phyloP scores from a whole-genome alignment of 1,284 basidiomycete genomes.

The Cryptococcus sp. region DNA sequence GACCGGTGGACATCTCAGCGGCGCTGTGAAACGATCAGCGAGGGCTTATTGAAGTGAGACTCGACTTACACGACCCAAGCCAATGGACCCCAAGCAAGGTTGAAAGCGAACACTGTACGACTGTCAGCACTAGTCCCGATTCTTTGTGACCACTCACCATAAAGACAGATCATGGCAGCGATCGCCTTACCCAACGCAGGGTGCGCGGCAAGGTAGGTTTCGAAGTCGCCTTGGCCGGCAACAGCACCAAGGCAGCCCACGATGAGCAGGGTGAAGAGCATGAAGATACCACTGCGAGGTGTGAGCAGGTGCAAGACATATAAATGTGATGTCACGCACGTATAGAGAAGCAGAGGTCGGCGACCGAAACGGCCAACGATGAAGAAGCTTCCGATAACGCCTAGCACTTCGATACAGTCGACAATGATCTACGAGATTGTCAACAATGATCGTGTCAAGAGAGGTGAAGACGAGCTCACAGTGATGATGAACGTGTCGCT shows the following conservation, averaged over 20 bases:
- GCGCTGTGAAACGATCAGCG: slow-evolving; percentile 24
- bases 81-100: slow-evolving; percentile 55
- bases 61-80: slow-evolving; percentile 46
- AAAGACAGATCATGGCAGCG: slow-evolving; percentile 56
- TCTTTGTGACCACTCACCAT: slow-evolving; percentile 28
- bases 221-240: slow-evolving; percentile 34
- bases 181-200: slow-evolving; percentile 43
- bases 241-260: slow-evolving; percentile 50
- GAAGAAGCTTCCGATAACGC: slow-evolving; percentile 51
- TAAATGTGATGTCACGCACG: slow-evolving; percentile 17
- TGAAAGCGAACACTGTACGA: slow-evolving; percentile 49
- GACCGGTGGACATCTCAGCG: slow-evolving; percentile 50
- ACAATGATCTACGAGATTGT: slow-evolving; percentile 33
- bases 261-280: slow-evolving; percentile 53
- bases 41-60: not conserved
- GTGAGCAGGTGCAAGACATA: not conserved
- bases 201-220: slow-evolving; percentile 30
- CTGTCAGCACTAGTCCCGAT: not conserved
- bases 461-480: slow-evolving; percentile 25
- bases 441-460: not conserved
- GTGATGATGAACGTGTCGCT: slow-evolving; percentile 54
- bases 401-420: slow-evolving; percentile 53
- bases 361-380: slow-evolving; percentile 56
- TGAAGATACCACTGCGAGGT: slow-evolving; percentile 45
- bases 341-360: slow-evolving; percentile 52